These are phyloP conservation scores for Globisporangium iwayamae DNA, from an alignment of 352 stramenopile genomes.

Conservation along the genomic window DNA sequence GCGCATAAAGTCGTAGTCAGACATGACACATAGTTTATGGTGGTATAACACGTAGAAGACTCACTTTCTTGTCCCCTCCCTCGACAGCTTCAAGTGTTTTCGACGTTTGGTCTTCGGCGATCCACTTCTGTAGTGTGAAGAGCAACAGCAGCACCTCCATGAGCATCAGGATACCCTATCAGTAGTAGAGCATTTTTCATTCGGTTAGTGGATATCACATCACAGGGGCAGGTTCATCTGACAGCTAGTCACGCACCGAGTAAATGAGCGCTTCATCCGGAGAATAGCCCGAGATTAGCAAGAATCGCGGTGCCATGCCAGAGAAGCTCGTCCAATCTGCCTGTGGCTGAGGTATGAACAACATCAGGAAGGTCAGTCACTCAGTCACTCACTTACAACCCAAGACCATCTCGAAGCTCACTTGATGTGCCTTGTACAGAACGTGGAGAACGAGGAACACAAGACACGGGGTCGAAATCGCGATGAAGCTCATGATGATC, in stretches of 20 bases:
- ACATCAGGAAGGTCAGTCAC: not conserved
- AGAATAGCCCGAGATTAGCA: slow-evolving; percentile 59
- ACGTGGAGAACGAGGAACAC: slow-evolving; percentile 60
- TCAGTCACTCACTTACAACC: not conserved
- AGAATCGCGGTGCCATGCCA: slow-evolving; percentile 45
- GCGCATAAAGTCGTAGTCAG: not conserved
- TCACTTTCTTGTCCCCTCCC: slow-evolving; percentile 35
- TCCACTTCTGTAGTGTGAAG: slow-evolving; percentile 66
- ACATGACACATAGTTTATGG: not conserved
- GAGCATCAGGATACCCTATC: slow-evolving; percentile 24
- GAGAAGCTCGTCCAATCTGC: slow-evolving; percentile 23
- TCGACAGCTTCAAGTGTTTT: slow-evolving; percentile 60
- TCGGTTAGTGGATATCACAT: not conserved
- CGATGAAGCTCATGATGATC: slow-evolving; percentile 73
- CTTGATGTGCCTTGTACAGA: slow-evolving; percentile 25
- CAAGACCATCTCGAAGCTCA: slow-evolving; percentile 5
- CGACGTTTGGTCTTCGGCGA: slow-evolving; percentile 57
- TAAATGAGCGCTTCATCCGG: slow-evolving; percentile 51
- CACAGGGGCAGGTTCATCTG: not conserved
- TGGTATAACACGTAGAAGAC: not conserved
- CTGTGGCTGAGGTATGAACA: not conserved
- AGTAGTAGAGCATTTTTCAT: too few species aligned
- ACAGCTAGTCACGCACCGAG: slow-evolving; percentile 23
- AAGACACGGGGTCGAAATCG: slow-evolving; percentile 43
- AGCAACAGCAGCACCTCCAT: slow-evolving; percentile 53